Evolutionary conservation across 371 early-diverging fungal genomes (phyloP), one percentile per base, ranked within the genome.

Genomic region (Apophysomyces sp.): DNA sequence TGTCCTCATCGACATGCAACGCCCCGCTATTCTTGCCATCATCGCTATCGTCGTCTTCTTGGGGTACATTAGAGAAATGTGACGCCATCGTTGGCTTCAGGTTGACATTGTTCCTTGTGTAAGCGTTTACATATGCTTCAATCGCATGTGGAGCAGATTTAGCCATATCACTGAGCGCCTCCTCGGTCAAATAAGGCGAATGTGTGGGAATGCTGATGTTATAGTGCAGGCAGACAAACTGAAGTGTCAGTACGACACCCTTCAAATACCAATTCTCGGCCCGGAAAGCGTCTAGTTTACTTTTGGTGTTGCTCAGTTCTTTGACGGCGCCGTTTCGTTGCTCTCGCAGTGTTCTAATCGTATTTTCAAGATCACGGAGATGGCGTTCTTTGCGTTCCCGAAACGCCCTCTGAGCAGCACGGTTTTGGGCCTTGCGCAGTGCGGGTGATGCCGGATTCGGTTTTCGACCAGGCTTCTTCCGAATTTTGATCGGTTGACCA

Each of bases 391-490:
- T 90, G 49, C 92, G 86, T 67, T 92, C 89, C 16, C 92, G 79
- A 63, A 92, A 92, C 1, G 91, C 92, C 2, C 91, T 72, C 65
- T 92, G 92, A 0, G 92, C 92, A 7, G 90, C 91, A 34, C 92
- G 68, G 68, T 92, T 92, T 67, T 92, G 92, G 3, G 89, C 91
- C 55, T 89, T 91, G 36, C 92, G 85, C 52, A 89, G 76, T 7
- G 85, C 84, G 11, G 84, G 85, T 2, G 85, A 86, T 2, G 84
- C 81, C 13, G 84, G 86, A 40, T 84, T 86, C 3, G 91, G 91
- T 70, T 92, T 93, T 31, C 93, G 68, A 8, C 94, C 94, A 0
- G 93, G 91, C 68, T 88, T 89, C 57, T 83, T 87, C 31, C 62
- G 52, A 12, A 67, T 62, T 52, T 66, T 60, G 15, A 53, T 58